Evolutionary conservation across 2,329 filamentous ascomycete genomes (phyloP).

Genomic region (Ophiostoma himal-ulmi): DNA sequence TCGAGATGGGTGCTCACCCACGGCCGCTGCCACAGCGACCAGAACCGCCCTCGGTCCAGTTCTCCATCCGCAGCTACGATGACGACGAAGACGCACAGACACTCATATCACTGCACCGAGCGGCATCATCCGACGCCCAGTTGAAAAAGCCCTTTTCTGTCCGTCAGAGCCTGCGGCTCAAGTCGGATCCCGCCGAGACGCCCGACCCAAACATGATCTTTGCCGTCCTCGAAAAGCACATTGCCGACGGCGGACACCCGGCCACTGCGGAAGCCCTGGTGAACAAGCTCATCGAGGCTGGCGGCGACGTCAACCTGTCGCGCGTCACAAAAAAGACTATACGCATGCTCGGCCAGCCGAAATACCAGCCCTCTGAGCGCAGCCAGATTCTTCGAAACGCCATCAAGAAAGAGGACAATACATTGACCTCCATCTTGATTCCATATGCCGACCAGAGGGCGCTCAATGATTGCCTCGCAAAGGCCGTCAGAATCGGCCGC

Average conservation of each 20-base stretch:
- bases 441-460: not conserved
- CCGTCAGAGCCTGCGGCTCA: not conserved
- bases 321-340: not conserved
- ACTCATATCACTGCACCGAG: not conserved
- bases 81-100: not conserved
- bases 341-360: not conserved
- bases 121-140: not conserved
- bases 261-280: not conserved
- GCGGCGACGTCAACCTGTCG: not conserved
- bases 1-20: not conserved
- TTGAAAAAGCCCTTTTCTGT: not conserved
- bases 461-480: not conserved
- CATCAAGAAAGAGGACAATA: not conserved
- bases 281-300: not conserved
- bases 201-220: not conserved
- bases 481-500: not conserved
- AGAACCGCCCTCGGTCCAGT: not conserved
- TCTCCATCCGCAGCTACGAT: not conserved
- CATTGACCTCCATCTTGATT: not conserved
- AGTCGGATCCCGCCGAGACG: not conserved
- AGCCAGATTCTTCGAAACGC: not conserved
- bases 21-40: not conserved
- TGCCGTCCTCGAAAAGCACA: not conserved
- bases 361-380: not conserved
- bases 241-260: slow-evolving; percentile 1